Base-by-base conservation (phyloP, 2,329 filamentous ascomycete genomes). In the Metarhizium robertsii region DNA sequence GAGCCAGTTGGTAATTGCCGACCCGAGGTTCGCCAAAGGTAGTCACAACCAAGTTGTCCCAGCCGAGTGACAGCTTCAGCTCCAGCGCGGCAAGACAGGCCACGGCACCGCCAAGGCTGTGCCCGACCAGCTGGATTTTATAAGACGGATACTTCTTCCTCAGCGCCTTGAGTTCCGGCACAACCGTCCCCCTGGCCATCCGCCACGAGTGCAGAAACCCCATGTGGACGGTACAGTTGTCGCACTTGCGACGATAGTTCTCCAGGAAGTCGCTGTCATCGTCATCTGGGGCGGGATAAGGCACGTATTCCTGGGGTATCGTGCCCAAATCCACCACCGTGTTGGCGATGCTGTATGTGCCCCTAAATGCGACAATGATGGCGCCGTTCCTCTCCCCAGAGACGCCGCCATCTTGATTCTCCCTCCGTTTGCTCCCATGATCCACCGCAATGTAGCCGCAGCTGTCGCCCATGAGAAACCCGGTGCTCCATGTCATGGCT, bases 401-500 rank as follows among this genome's bases (percentile, higher is more conserved):
- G 16, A 40, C 25, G 7, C 32, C 16, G n/a, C 16, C 43, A n/a
- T 40, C 64, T 61, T 18, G 58, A 60, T 18, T 58, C 54, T 4
- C 66, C 66, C 38, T 10, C 30, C 10, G 3, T 3, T 8, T 50
- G 46, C 40, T 51, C 8, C 52, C 51, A 8, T 95, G 88, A 59
- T 94, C 92, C n/a, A 97, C 75, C 0, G 89, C 92, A 55, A 97
- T 85, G 71, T 95, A 99, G 58, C 94, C 94, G 70, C 91, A 96
- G 62, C 89, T 95, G 70, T 97, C 94, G 58, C 86, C 88, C 65
- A 96, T 78, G 34, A 96, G 75, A 11, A 86, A 79, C 0, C 94
- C 94, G 0, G 94, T 96, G 66, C 95, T 92, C 88, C 91, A 99
- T 11, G 91, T 89, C 69, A 80, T 85, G 57, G 94, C 77, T 36